Conservation (phyloP, 768 basidiomycete species). For the Amanita pallidorosea region DNA sequence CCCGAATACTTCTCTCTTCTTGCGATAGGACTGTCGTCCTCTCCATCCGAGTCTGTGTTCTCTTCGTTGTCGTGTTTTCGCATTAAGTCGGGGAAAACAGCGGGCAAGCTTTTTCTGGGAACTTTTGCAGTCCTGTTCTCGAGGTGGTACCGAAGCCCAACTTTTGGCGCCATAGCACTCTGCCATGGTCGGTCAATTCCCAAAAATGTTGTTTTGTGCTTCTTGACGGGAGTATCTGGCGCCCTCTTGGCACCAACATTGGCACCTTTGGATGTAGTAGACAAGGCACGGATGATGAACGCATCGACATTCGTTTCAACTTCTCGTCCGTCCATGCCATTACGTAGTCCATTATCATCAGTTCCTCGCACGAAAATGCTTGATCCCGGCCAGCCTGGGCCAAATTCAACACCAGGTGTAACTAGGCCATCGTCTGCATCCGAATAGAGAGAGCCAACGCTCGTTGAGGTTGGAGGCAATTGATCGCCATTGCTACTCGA, state of each 20-base stretch:
- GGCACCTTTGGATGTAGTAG: conserved; percentile 41
- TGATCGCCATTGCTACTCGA: conserved; percentile 13
- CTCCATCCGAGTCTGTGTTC: conserved; percentile 52
- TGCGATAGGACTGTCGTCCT: conserved; percentile 55
- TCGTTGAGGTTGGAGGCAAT: conserved; percentile 44
- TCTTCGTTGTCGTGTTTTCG: conserved; percentile 21
- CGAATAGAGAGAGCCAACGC: conserved; percentile 49
- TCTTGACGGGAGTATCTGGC: conserved; percentile 80
- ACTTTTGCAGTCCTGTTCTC: conserved; percentile 34
- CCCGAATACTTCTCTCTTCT: conserved; percentile 48
- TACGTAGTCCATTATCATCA: conserved; percentile 20
- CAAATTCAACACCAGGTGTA: conserved; percentile 45
- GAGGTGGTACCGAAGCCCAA: conserved; percentile 41
- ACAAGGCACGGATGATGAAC: conserved; percentile 64
- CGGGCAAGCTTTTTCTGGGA: conserved; percentile 67
- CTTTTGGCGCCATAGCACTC: conserved; percentile 64
- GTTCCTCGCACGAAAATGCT: conserved; percentile 28
- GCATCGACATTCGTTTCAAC: conserved; percentile 38
- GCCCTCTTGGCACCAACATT: conserved; percentile 43
- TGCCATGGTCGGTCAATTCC: conserved; percentile 64
- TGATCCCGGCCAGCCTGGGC: conserved; percentile 55
- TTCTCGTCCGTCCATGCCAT: neutral
- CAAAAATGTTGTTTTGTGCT: conserved; percentile 46
- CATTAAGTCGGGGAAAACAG: conserved; percentile 45
- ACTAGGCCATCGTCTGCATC: conserved; percentile 56